phyloP scores from a whole-genome alignment of 2,329 filamentous ascomycete species.

The Fusarium chuoi region DNA sequence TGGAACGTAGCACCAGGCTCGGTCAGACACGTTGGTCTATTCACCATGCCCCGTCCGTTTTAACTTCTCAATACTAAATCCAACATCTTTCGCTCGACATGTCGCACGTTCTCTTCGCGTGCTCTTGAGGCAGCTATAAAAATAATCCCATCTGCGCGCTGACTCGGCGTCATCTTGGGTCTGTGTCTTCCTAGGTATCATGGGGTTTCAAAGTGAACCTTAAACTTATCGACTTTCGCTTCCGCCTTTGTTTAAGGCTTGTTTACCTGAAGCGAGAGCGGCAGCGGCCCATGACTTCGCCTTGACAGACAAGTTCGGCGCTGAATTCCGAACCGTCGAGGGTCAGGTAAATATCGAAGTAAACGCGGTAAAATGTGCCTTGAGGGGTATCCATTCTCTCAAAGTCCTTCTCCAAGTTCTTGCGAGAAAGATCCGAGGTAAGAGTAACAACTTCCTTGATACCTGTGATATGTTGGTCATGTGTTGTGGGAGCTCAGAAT shows the following conservation, averaged over 20 bases:
- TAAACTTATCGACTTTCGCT: constrained; percentile 39
- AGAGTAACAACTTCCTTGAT: constrained; percentile 99
- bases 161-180: constrained; percentile 7
- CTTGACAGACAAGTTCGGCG: constrained; percentile 97
- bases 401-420: constrained; percentile 99
- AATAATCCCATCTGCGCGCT: constrained; percentile 18
- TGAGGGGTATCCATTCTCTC: constrained; percentile 99
- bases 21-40: constrained; percentile 28
- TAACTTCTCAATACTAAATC: constrained; percentile 36
- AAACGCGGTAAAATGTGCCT: constrained; percentile 90
- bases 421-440: constrained; percentile 94
- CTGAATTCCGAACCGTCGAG: constrained; percentile 98
- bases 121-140: constrained; percentile 16
- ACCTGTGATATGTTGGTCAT: constrained; percentile 64
- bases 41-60: constrained; percentile 23
- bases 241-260: constrained; percentile 8
- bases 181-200: constrained; percentile 43
- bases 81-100: constrained; percentile 38
- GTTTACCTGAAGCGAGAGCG: constrained; percentile 82
- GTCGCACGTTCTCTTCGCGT: constrained; percentile 17
- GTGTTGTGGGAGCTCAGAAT: neutral
- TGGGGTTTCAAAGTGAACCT: constrained; percentile 41
- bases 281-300: constrained; percentile 98
- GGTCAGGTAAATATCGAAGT: constrained; percentile 86
- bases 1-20: constrained; percentile 30